These are phyloP conservation scores for Clavispora santaluciae DNA, from an alignment of 805 yeast species.

Conservation along the genomic window DNA sequence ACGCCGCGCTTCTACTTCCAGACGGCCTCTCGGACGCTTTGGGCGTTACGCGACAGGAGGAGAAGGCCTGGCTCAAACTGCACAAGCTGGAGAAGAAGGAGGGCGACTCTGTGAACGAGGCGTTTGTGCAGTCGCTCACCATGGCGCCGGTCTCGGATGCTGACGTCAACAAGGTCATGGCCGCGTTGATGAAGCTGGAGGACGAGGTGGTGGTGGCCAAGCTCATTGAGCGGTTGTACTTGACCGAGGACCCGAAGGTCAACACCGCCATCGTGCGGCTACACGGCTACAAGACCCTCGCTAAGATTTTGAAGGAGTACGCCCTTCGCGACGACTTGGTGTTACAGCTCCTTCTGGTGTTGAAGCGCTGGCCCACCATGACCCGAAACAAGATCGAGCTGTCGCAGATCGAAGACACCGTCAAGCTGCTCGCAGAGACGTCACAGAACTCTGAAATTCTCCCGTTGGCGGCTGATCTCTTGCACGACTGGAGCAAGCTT, in stretches of 20 bases:
- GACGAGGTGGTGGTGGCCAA: slow-evolving; percentile 60
- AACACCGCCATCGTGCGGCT: slow-evolving; percentile 61
- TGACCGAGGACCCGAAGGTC: slow-evolving; percentile 47
- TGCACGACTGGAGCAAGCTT: slow-evolving; percentile 66
- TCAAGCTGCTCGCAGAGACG: slow-evolving; percentile 37
- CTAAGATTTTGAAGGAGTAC: slow-evolving; percentile 48
- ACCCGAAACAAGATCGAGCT: slow-evolving; percentile 74
- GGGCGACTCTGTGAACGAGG: slow-evolving; percentile 55
- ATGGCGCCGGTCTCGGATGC: slow-evolving; percentile 45
- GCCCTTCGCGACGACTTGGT: slow-evolving; percentile 36
- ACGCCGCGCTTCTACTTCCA: slow-evolving; percentile 79
- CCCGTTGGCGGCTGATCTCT: slow-evolving; percentile 38
- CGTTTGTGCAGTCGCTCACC: slow-evolving; percentile 57
- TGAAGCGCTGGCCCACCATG: slow-evolving; percentile 50
- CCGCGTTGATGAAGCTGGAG: slow-evolving; percentile 72
- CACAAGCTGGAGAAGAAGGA: slow-evolving; percentile 44
- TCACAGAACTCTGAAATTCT: slow-evolving; percentile 24
- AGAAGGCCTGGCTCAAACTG: slow-evolving; percentile 64
- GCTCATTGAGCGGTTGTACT: slow-evolving; percentile 61
- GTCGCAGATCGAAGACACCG: slow-evolving; percentile 64
- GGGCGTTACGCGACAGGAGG: slow-evolving; percentile 65
- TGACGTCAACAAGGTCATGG: slow-evolving; percentile 75
- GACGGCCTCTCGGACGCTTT: slow-evolving; percentile 80
- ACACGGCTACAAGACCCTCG: slow-evolving; percentile 83
- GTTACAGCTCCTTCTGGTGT: slow-evolving; percentile 48